phyloP scores from a whole-genome alignment of 2,329 filamentous ascomycete species.

The Microsporum canis region DNA sequence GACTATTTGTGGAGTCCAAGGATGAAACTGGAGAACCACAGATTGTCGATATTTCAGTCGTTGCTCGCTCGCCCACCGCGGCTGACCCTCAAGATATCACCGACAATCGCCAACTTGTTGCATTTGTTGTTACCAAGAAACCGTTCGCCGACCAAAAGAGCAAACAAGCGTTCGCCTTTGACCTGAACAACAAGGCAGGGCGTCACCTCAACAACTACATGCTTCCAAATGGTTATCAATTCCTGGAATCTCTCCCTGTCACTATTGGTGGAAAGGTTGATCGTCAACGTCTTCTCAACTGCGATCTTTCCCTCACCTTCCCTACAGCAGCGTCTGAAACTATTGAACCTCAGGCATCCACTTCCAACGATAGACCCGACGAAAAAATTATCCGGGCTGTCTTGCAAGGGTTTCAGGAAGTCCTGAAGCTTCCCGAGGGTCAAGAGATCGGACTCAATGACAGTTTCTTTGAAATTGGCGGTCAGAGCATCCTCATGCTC shows the following conservation, averaged over 20 bases:
- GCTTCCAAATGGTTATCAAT: conserved; percentile 10
- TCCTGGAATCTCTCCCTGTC: conserved; percentile 9
- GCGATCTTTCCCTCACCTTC: conserved; percentile 3
- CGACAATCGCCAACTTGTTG: conserved; percentile 8
- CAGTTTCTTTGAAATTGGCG: conserved; percentile 10
- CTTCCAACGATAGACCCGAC: not conserved
- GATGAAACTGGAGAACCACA: conserved; percentile 4
- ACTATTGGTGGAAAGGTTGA: conserved; percentile 9
- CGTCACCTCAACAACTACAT: conserved; percentile 7
- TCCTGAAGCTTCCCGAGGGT: conserved; percentile 7
- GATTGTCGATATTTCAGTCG: conserved; percentile 8
- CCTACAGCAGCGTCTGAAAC: not conserved
- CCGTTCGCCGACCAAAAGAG: conserved; percentile 6
- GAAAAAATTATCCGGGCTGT: conserved; percentile 2
- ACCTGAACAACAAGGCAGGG: conserved; percentile 4
- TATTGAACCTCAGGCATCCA: not conserved
- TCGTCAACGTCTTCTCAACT: conserved; percentile 7
- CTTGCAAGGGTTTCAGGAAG: conserved; percentile 5
- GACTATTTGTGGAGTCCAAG: conserved; percentile 8
- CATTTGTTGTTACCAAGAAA: conserved; percentile 8
- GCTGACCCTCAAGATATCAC: conserved; percentile 5
- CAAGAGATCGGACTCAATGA: conserved; percentile 6
- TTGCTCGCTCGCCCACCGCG: conserved; percentile 1
- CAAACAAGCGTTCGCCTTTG: conserved; percentile 7
- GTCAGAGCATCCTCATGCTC: conserved; percentile 9